A percentile compares a stretch with the other conserved stretches of the same genome.
Conservation (phyloP, 805 yeast species). For the Ogataea nitratoaversa region DNA sequence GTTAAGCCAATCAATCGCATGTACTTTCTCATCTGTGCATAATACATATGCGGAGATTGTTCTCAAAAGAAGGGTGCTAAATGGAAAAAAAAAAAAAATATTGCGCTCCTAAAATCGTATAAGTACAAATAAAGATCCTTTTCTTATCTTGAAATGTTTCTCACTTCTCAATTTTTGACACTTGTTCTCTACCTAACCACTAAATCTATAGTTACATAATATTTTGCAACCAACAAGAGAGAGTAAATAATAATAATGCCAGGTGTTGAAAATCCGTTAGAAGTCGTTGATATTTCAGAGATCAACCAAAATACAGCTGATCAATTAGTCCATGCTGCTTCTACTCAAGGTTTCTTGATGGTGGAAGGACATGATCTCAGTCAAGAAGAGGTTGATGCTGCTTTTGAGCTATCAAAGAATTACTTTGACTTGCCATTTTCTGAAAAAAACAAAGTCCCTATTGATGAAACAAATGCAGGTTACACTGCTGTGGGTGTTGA, state of each 20-base stretch:
- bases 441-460: slow-evolving; percentile 46
- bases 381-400: slow-evolving; percentile 36
- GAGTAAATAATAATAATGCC: too few species aligned
- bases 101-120: too few species aligned
- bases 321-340: slow-evolving; percentile 47
- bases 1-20: too few species aligned
- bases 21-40: too few species aligned
- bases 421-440: slow-evolving; percentile 39
- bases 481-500: slow-evolving; percentile 38
- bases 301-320: slow-evolving; percentile 41
- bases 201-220: too few species aligned
- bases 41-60: too few species aligned
- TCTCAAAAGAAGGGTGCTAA: too few species aligned
- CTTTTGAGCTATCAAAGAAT: slow-evolving; percentile 25
- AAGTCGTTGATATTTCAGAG: slow-evolving; percentile 55
- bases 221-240: too few species aligned
- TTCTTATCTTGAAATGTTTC: too few species aligned
- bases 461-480: slow-evolving; percentile 49
- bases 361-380: slow-evolving; percentile 48
- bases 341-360: slow-evolving; percentile 48
- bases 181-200: neutral
- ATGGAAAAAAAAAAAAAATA: too few species aligned
- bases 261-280: slow-evolving; percentile 40
- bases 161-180: too few species aligned
- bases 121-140: too few species aligned